Conservation (phyloP, 495 filamentous ascomycete genomes). For the Penicillium angulare region DNA sequence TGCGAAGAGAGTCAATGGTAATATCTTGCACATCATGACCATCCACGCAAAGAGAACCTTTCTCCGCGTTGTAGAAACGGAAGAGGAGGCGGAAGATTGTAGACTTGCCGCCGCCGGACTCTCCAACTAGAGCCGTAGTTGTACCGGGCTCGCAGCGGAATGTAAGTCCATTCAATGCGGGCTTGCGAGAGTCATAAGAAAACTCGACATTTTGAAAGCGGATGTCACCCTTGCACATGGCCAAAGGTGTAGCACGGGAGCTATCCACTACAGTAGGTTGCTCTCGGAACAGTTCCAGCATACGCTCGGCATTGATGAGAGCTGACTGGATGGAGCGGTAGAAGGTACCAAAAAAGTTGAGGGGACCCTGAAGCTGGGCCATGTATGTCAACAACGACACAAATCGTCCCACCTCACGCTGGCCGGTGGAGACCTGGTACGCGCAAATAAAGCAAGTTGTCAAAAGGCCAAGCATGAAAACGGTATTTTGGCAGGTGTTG, state of each 20-base stretch:
- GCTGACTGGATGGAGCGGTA: slow-evolving; percentile 94
- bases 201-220: slow-evolving; percentile 86
- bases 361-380: slow-evolving; percentile 83
- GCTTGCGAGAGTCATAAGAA: slow-evolving; percentile 82
- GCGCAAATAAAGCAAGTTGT: slow-evolving; percentile 82
- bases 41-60: slow-evolving; percentile 79
- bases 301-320: slow-evolving; percentile 93
- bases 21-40: slow-evolving; percentile 78
- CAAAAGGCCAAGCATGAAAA: slow-evolving; percentile 89
- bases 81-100: slow-evolving; percentile 96
- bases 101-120: slow-evolving; percentile 95
- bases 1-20: slow-evolving; percentile 89
- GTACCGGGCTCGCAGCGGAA: slow-evolving; percentile 86
- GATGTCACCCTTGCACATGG: slow-evolving; percentile 73
- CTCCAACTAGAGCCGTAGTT: slow-evolving; percentile 92
- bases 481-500: slow-evolving; percentile 90
- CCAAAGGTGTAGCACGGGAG: slow-evolving; percentile 52
- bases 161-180: slow-evolving; percentile 76
- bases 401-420: slow-evolving; percentile 73
- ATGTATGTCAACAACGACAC: slow-evolving; percentile 84
- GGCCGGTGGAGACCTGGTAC: slow-evolving; percentile 76
- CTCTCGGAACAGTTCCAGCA: slow-evolving; percentile 94
- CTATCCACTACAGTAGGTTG: slow-evolving; percentile 84
- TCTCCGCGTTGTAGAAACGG: slow-evolving; percentile 83
- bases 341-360: slow-evolving; percentile 98